A percentile compares a stretch with the other conserved stretches of the same genome.
Conservation (phyloP, 139 green algal species). For the Chlamydomonas urium region DNA sequence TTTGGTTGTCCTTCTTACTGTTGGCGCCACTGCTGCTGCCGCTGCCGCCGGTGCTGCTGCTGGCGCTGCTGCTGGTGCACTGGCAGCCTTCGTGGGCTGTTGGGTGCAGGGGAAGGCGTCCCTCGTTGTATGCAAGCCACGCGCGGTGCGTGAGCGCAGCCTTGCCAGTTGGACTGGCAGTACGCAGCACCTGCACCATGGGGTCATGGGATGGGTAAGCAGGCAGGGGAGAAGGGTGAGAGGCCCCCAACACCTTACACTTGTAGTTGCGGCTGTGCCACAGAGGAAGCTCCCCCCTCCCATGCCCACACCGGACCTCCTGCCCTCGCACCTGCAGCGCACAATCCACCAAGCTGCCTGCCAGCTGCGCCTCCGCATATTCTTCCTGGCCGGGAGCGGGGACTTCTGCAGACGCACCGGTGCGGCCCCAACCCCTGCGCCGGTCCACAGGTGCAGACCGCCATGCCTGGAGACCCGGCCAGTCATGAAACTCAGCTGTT, state of each 20-base stretch:
- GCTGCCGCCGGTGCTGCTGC: constrained; percentile 5
- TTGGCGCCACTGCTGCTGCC: background rate
- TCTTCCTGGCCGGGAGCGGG: background rate
- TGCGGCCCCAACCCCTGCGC: constrained; percentile 20
- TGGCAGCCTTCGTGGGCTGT: background rate
- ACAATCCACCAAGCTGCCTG: constrained; percentile 25
- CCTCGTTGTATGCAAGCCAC: constrained; percentile 45
- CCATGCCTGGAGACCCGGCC: constrained; percentile 35
- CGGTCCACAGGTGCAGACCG: constrained; percentile 23
- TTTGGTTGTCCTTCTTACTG: constrained; percentile 6
- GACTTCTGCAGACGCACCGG: background rate
- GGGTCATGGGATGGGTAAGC: background rate
- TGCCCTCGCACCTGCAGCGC: constrained; percentile 11
- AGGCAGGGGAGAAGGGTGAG: background rate
- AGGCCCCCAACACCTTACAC: background rate
- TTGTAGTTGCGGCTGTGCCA: background rate
- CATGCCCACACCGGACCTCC: background rate
- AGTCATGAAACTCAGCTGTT: no score
- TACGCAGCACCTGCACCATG: constrained; percentile 43
- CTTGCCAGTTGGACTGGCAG: constrained; percentile 51
- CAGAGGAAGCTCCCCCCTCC: background rate
- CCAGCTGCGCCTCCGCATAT: background rate
- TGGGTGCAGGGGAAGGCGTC: constrained; percentile 32
- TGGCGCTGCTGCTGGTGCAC: constrained; percentile 12
- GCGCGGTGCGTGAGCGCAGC: constrained; percentile 51